Evolutionary conservation across 805 yeast genomes (phyloP), one percentile per base, ranked within the genome.

Genomic region (Kodamaea sagamina): DNA sequence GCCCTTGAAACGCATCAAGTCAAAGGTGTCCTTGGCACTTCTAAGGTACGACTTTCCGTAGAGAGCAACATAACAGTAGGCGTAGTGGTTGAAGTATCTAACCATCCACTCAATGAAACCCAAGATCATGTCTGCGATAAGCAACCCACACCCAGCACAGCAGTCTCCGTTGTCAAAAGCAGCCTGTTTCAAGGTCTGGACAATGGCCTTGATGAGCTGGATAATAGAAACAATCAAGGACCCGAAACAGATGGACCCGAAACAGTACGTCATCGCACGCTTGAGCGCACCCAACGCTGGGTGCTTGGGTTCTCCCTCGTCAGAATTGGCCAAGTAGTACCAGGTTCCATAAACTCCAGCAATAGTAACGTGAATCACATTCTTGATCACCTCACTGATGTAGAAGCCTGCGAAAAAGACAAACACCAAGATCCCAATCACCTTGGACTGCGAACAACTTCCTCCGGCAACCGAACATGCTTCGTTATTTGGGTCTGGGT

Each of bases 241-340:
- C 0, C 97, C 96, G 57, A 87, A 85, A 59, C 95, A 85, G 43
- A 90, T 84, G 2, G 96, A 86, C 2, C 98, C 97, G 56, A 89
- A 84, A 7, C 95, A 87, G 59, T 82, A 85, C 3, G 96, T 85
- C 63, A 87, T 62, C 1, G 96, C 88, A 51, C 96, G 75, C 54
- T 72, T 79, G 51, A 89, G 79, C 2, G 96, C 83, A 2, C 93
- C 89, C 47, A 82, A 67, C 0, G 95, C 93, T 3, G 96, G 92
- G 70, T 77, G 75, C 53, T 59, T 74, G 24, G 96, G 96, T 68
- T 79, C 83, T 2, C 89, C 89, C 59, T 84, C 84, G 58, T 83
- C 89, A 9, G 89, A 78, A 43, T 73, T 72, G 13, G 85, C 77
- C 62, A 86, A 76, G 63, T 88, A 90, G 63, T 87, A 89, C 97